These are phyloP conservation scores for Grosmannia huntii DNA, from an alignment of 2,329 filamentous ascomycete genomes.

Conservation along the genomic window DNA sequence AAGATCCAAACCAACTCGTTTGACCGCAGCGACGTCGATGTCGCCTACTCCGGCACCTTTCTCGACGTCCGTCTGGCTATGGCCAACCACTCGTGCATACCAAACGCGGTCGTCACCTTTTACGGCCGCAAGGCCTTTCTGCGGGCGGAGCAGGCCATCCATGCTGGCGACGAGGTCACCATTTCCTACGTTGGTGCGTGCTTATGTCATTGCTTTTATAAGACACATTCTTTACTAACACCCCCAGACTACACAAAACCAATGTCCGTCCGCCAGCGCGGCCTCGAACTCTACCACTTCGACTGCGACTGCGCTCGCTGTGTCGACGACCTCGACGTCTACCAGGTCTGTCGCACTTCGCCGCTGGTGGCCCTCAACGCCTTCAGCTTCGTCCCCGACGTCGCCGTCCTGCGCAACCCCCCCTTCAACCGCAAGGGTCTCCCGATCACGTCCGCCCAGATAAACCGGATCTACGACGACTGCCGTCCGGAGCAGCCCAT, in stretches of 20 bases:
- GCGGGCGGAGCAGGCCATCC: conserved; percentile 35
- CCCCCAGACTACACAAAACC: conserved; percentile 34
- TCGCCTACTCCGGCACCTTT: conserved; percentile 40
- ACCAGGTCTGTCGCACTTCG: conserved; percentile 33
- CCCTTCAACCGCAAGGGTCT: conserved; percentile 17
- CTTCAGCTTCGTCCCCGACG: conserved; percentile 30
- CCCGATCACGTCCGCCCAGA: conserved; percentile 8
- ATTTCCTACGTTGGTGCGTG: conserved; percentile 48
- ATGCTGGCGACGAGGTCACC: conserved; percentile 41
- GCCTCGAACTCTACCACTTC: conserved; percentile 38
- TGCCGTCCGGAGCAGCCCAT: conserved; percentile 14
- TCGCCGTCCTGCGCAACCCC: conserved; percentile 19
- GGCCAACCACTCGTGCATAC: conserved; percentile 50
- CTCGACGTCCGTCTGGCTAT: conserved; percentile 43
- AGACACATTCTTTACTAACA: background rate
- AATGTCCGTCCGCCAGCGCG: conserved; percentile 26
- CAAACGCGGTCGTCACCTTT: conserved; percentile 47
- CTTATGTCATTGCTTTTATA: background rate
- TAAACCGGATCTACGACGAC: conserved; percentile 20
- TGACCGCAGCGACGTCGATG: conserved; percentile 39
- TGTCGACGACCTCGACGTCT: conserved; percentile 36
- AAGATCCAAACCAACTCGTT: conserved; percentile 53
- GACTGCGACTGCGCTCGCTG: conserved; percentile 38
- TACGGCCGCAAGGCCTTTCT: conserved; percentile 36
- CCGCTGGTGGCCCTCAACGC: conserved; percentile 29